Percentiles rank a stretch among this genome's conserved stretches.
phyloP scores from a whole-genome alignment of 2,329 filamentous ascomycete genomes.

The Epichloe typhina region DNA sequence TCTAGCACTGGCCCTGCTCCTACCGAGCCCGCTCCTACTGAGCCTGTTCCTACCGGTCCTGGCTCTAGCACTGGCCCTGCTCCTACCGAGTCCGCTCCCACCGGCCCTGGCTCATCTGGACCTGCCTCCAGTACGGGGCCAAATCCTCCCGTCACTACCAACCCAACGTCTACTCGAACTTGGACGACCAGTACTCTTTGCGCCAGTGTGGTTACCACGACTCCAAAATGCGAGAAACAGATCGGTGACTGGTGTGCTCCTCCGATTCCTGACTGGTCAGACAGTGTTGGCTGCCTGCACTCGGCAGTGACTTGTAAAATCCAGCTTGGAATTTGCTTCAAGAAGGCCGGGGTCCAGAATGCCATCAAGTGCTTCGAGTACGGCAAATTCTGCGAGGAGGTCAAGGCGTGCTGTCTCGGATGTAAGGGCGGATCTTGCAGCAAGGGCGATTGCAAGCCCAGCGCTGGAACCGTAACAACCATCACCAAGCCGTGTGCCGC shows the following conservation, averaged over 20 bases:
- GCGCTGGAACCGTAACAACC: background rate
- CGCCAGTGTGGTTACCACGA: background rate
- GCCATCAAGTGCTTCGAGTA: background rate
- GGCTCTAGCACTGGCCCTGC: too few species aligned
- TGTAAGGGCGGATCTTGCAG: background rate
- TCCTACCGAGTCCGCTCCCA: too few species aligned
- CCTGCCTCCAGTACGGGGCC: background rate
- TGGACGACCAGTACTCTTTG: background rate
- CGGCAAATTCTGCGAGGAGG: background rate
- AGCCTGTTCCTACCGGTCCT: too few species aligned
- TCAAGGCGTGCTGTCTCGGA: background rate
- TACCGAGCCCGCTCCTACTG: fast-evolving
- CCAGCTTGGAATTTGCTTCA: background rate
- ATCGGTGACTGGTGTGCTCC: background rate
- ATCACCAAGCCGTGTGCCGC: background rate
- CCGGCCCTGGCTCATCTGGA: background rate
- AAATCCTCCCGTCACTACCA: background rate
- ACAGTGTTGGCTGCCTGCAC: background rate
- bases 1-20: too few species aligned
- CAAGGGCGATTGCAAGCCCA: background rate
- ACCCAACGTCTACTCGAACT: background rate
- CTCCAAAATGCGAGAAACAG: background rate
- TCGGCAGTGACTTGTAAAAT: background rate
- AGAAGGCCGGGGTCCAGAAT: background rate
- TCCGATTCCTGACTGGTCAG: background rate